Conservation (phyloP, 1,139 yeast genomes). For the Saccharomyces hybrid region DNA sequence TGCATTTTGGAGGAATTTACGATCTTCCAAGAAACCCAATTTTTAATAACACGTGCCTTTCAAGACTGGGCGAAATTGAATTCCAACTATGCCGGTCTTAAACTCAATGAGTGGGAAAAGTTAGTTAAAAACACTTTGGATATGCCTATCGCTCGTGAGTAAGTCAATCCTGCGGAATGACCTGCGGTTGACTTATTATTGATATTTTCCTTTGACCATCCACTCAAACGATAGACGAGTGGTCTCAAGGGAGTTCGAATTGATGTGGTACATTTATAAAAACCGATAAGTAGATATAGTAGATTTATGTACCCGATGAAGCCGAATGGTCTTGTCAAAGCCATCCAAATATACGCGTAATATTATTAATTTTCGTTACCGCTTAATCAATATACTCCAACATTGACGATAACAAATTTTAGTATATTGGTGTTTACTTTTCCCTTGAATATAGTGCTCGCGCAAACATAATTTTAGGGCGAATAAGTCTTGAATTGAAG, state of each 20-base stretch:
- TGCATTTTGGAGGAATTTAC: conserved; percentile 67
- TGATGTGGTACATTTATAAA: too few relatives aligned
- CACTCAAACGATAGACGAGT: background rate
- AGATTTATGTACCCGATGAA: background rate
- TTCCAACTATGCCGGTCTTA: conserved; percentile 50
- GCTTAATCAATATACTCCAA: background rate
- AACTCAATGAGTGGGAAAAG: conserved; percentile 53
- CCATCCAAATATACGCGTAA: background rate
- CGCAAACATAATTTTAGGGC: background rate
- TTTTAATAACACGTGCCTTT: conserved; percentile 62
- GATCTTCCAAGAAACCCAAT: conserved; percentile 78
- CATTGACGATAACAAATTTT: background rate
- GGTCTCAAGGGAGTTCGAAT: too few relatives aligned
- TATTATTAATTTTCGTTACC: background rate
- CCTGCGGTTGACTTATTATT: background rate
- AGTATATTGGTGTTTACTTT: background rate
- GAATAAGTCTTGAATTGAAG: background rate
- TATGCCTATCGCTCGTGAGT: conserved; percentile 44
- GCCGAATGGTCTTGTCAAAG: background rate
- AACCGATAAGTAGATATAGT: too few relatives aligned
- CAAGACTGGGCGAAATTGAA: conserved; percentile 66
- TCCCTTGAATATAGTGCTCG: too few relatives aligned
- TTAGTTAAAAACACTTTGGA: conserved; percentile 46
- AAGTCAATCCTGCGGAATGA: background rate
- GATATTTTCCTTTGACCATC: background rate